Percentiles rank a stretch among this genome's conserved stretches.
These are phyloP conservation scores for Phylloporus arenicola DNA, from an alignment of 768 basidiomycete genomes.

Conservation along the genomic window DNA sequence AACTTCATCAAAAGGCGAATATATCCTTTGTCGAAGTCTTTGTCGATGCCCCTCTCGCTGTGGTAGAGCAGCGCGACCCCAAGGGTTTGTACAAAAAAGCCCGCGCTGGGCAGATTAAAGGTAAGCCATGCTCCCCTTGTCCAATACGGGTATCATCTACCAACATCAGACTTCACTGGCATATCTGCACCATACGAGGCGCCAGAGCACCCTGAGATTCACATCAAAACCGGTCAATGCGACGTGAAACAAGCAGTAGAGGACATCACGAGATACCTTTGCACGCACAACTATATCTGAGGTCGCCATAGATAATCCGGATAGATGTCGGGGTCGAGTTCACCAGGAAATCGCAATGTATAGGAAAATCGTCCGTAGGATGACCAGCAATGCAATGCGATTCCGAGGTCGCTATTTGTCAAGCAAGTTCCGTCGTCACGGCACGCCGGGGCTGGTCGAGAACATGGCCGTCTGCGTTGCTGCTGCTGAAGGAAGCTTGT, in stretches of 20 bases:
- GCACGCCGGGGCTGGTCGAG: conserved; percentile 10
- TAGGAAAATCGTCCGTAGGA: conserved; percentile 9
- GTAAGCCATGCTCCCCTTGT: conserved; percentile 36
- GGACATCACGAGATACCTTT: conserved; percentile 75
- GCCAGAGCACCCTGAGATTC: conserved; percentile 80
- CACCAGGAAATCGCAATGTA: conserved; percentile 11
- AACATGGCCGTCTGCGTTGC: conserved; percentile 5
- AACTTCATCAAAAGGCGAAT: conserved; percentile 67
- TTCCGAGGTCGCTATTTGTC: conserved; percentile 5
- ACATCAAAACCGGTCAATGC: conserved; percentile 81
- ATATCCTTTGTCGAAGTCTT: conserved; percentile 92
- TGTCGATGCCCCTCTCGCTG: conserved; percentile 82
- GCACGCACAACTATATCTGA: conserved; percentile 54
- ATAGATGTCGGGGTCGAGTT: conserved; percentile 9
- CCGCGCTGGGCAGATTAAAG: conserved; percentile 91
- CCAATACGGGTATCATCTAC: conserved; percentile 5
- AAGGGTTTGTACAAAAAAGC: conserved; percentile 98
- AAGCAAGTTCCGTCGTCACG: conserved; percentile 16
- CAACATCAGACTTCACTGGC: conserved; percentile 86
- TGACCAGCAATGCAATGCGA: conserved; percentile 11
- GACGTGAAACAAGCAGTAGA: conserved; percentile 75
- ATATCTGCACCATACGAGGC: conserved; percentile 96
- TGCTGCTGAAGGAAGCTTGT: conserved; percentile 9
- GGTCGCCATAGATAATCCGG: conserved; percentile 13
- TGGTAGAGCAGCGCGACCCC: conserved; percentile 90